phyloP scores from a whole-genome alignment of 208 protist species.

The Leishmania arabica region DNA sequence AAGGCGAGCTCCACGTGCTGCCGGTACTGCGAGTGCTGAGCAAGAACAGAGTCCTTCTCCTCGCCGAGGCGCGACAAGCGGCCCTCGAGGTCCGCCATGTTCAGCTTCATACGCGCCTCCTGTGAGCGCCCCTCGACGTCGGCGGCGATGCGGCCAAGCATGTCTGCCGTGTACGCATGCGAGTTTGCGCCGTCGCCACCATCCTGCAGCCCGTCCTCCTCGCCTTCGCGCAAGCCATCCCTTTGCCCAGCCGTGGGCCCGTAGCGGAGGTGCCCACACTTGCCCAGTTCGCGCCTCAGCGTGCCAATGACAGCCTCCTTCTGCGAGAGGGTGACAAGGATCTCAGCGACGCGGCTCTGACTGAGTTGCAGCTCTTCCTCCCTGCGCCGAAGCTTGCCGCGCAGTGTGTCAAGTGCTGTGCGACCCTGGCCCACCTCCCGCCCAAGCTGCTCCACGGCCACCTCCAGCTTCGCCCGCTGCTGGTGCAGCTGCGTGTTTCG shows the following conservation, averaged over 20 bases:
- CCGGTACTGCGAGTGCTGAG: constrained; percentile 80
- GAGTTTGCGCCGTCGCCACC: neutral
- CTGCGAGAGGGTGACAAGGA: constrained; percentile 72
- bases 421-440: constrained; percentile 52
- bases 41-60: constrained; percentile 65
- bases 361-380: constrained; percentile 73
- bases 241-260: neutral
- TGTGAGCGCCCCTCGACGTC: constrained; percentile 74
- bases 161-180: constrained; percentile 52
- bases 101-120: constrained; percentile 77
- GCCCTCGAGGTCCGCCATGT: constrained; percentile 59
- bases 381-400: constrained; percentile 52
- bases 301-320: constrained; percentile 77
- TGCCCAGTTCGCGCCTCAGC: constrained; percentile 68
- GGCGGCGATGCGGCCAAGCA: constrained; percentile 62
- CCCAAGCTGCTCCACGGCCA: constrained; percentile 72
- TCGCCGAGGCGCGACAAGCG: constrained; percentile 45
- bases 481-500: constrained; percentile 72
- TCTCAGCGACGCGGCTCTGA: constrained; percentile 74
- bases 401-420: constrained; percentile 53
- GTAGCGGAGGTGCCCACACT: constrained; percentile 33
- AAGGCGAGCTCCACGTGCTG: constrained; percentile 68
- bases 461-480: constrained; percentile 68
- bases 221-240: constrained; percentile 12
- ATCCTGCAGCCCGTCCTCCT: neutral